Base-by-base conservation (phyloP, 2,329 filamentous ascomycete species). In the Periconia sp. region DNA sequence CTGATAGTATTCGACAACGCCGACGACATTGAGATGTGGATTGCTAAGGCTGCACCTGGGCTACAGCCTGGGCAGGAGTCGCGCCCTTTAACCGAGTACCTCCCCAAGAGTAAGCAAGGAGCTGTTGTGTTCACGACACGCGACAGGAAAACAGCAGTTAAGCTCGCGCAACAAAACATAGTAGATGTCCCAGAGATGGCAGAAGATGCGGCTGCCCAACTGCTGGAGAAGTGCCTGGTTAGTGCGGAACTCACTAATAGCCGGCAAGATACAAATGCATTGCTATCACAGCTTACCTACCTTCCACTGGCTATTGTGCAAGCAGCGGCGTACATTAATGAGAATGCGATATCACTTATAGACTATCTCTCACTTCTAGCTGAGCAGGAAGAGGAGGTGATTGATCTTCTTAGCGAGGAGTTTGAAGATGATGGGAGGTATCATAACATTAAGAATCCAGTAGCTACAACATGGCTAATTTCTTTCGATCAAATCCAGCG, bases 381-480 rank as follows among this genome's bases (percentile, higher is more conserved):
- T 17, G 28, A 25, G 8, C 26, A 32, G 19, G 65, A 68, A 36
- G 31, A 57, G 22, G 54, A 65, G 12, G 35, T 48, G 5, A 49
- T 67, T 12, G 52, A 63, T 1, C 40, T 71, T n/a, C 43, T 70
- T 4, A 66, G 48, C 32, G 35, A 52, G 51, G 59, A 62, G 15
- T 70, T 71, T 37, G 48, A 59, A 23, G 68, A 72, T 48, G 16
- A 51, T 13, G 46, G 49, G 12, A 57, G 65, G 31, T 66, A 70
- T 40, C 36, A 32, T 2, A 50, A 60, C 11, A 50, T 53, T 3
- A 50, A 60, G 35, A 71, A 70, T 42, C 48, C 68, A 8, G 57
- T 72, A 11, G 57, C 59, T 4, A 64, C 52, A 4, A 72, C 67
- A 15, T 72, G 61, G 67, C 47, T 61, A 2, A 61, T 72, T 16